Conservation (phyloP, 2,329 filamentous ascomycete genomes). For the Penicillium hordei region DNA sequence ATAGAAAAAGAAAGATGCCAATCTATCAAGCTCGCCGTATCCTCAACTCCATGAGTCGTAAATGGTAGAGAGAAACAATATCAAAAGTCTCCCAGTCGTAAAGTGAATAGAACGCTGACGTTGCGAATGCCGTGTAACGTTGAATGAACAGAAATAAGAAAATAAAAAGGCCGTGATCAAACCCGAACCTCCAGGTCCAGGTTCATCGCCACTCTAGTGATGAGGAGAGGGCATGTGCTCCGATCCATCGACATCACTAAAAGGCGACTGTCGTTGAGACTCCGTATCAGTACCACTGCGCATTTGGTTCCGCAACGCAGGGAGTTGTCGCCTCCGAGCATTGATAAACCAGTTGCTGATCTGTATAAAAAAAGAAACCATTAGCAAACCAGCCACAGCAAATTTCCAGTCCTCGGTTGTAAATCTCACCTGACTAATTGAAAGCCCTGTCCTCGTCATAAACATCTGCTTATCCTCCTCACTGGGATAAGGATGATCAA, state of each 20-base stretch:
- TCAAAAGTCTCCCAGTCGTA: constrained; percentile 18
- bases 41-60: constrained; percentile 22
- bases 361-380: constrained; percentile 27
- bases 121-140: constrained; percentile 20
- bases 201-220: constrained; percentile 15
- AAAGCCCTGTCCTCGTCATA: constrained; percentile 72
- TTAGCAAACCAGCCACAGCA: constrained; percentile 3
- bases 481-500: constrained; percentile 79
- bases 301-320: constrained; percentile 47
- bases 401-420: background rate
- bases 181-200: background rate
- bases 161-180: constrained; percentile 12
- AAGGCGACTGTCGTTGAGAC: constrained; percentile 35
- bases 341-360: constrained; percentile 58
- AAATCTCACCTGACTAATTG: constrained; percentile 62
- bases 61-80: constrained; percentile 8
- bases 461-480: constrained; percentile 85
- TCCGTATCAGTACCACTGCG: constrained; percentile 37
- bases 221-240: constrained; percentile 33
- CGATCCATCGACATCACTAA: constrained; percentile 36
- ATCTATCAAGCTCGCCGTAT: constrained; percentile 22
- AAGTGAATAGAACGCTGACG: constrained; percentile 22
- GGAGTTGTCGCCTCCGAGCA: constrained; percentile 49
- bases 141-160: constrained; percentile 6
- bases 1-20: constrained; percentile 18